Evolutionary conservation across 805 yeast species (phyloP).

Genomic region (Starmerella geochares): DNA sequence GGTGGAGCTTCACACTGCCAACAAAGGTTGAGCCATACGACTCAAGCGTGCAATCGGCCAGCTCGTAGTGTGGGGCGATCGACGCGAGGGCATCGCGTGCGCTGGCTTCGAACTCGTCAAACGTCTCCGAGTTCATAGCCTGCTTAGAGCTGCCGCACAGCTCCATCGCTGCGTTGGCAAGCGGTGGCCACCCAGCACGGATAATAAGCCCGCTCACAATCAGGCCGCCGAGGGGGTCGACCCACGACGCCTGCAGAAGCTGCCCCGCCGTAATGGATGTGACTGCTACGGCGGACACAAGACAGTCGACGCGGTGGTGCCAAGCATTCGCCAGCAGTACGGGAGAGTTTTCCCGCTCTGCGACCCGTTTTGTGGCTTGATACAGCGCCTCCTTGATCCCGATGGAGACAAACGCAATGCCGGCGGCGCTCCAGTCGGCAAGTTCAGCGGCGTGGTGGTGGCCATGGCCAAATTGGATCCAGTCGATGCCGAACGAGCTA

Average conservation of each 20-base stretch:
- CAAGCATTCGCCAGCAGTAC: slow-evolving; percentile 95
- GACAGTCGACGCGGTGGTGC: slow-evolving; percentile 93
- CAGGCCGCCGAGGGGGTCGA: slow-evolving; percentile 88
- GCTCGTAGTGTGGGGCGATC: slow-evolving; percentile 16
- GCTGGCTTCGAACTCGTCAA: slow-evolving; percentile 13
- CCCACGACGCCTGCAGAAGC: slow-evolving; percentile 63
- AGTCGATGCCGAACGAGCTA: slow-evolving; percentile 33
- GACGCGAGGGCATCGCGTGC: slow-evolving; percentile 12
- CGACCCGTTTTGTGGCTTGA: slow-evolving; percentile 71
- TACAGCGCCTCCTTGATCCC: slow-evolving; percentile 80
- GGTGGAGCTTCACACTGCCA: slow-evolving; percentile 18
- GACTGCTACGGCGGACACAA: slow-evolving; percentile 85
- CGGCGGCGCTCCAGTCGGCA: slow-evolving; percentile 82
- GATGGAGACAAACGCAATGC: slow-evolving; percentile 88
- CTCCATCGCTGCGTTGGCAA: slow-evolving; percentile 59
- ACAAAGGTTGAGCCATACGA: slow-evolving; percentile 27
- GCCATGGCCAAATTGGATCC: slow-evolving; percentile 39
- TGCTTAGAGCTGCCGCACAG: slow-evolving; percentile 48
- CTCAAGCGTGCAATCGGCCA: slow-evolving; percentile 20
- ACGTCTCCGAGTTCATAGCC: slow-evolving; percentile 18
- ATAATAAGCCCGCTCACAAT: slow-evolving; percentile 73
- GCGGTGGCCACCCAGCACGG: slow-evolving; percentile 73
- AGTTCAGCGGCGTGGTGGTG: slow-evolving; percentile 29
- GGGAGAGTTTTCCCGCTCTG: slow-evolving; percentile 65
- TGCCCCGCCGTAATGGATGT: slow-evolving; percentile 80